Evolutionary conservation across 2,329 filamentous ascomycete genomes (phyloP), one percentile per base, ranked within the genome.

Genomic region (Trichoderma sp.): DNA sequence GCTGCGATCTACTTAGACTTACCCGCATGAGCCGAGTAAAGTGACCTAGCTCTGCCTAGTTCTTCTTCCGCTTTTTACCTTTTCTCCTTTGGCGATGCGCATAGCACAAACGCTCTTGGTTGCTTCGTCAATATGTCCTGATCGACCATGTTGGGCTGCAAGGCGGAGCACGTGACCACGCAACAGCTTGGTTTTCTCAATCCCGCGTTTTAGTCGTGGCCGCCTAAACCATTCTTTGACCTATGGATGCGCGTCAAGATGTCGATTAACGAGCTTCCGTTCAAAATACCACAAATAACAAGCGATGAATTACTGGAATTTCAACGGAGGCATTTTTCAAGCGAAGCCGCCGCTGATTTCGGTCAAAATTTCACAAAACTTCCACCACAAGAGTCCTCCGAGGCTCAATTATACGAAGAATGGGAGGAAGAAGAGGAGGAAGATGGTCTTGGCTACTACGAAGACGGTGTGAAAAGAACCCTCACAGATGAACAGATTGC

Each of bases 401-500:
- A 81, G 47, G 80, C 81, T 6, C 77, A 81, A 20, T 74, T 72
- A n/a, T 74, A 77, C 32, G 75, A 78, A 23, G 75, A 80, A 3
- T 80, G 76, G 75, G 57, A 28, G 9, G 63, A 55, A 34, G 57
- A 69, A 20, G 66, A 87, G 32, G 88, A 90, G 30, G 88, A 91
- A 50, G 92, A 93, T 77, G 89, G 83, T 1, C 84, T 98, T 17
- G 95, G 94, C 20, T 95, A 93, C 80, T 98, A 98, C 76, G 82
- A 88, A 1, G 95, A 98, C 78, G 95, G 95, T 3, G 89, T 90
- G 73, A 96, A 96, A 79, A 91, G 95, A 53, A 97, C 94, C 20
- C 85, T 98, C 76, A 98, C 95, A 11, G 93, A 98, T 77, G 93
- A 94, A 76, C 93, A 98, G 83, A 93, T 98, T 75, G 89, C 89